phyloP scores from a whole-genome alignment of 768 basidiomycete species.

The Lactarius evosmus region DNA sequence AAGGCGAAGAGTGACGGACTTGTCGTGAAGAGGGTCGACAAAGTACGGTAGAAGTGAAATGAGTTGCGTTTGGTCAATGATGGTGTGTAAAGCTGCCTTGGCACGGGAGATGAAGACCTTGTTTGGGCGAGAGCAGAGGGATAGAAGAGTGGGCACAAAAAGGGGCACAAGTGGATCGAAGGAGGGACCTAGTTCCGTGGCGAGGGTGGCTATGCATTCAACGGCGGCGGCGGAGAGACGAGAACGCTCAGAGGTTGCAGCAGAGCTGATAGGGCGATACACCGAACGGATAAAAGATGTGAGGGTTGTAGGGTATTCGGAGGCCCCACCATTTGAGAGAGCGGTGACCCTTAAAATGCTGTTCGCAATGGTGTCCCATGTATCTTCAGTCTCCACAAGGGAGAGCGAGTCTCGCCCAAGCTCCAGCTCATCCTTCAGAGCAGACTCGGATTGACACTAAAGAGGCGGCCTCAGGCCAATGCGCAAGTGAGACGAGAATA shows the following conservation, averaged over 20 bases:
- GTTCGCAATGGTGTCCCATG: conserved; percentile 67
- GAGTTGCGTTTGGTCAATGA: conserved; percentile 67
- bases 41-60: conserved; percentile 62
- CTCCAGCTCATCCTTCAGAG: conserved; percentile 21
- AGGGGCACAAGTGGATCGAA: conserved; percentile 68
- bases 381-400: conserved; percentile 69
- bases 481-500: background rate
- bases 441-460: conserved; percentile 28
- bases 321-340: conserved; percentile 51
- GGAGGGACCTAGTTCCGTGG: conserved; percentile 50
- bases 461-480: background rate
- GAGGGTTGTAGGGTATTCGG: conserved; percentile 50
- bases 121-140: conserved; percentile 69
- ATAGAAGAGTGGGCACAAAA: conserved; percentile 65
- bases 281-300: conserved; percentile 49
- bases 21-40: conserved; percentile 59
- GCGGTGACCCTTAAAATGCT: conserved; percentile 46
- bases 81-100: conserved; percentile 51
- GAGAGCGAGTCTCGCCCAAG: conserved; percentile 41
- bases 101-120: conserved; percentile 74
- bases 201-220: conserved; percentile 56
- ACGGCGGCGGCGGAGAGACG: conserved; percentile 64
- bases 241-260: conserved; percentile 71
- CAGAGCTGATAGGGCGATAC: conserved; percentile 51
- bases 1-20: conserved; percentile 60